Evolutionary conservation across 345 rosid genomes (phyloP).

Genomic region (Firmiana major): DNA sequence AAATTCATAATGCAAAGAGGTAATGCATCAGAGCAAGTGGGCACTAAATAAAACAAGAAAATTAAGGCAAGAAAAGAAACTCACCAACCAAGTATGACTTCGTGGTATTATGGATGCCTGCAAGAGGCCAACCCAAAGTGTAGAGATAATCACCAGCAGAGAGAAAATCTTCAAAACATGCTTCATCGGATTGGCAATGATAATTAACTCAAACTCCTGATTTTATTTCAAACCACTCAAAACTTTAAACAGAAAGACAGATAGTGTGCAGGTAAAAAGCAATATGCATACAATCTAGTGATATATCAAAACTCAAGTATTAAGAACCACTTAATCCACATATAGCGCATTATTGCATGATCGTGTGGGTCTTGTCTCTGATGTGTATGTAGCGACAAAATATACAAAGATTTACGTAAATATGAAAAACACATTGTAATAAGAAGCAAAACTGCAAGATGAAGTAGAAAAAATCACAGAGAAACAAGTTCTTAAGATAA

Average conservation of each 20-base stretch:
- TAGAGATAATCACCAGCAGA: constrained; percentile 33
- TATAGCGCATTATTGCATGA: not conserved
- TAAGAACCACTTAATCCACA: not conserved
- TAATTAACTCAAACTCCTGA: constrained; percentile 7
- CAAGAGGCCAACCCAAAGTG: constrained; percentile 48
- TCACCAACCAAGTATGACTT: constrained; percentile 50
- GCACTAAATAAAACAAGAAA: not conserved
- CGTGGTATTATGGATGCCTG: constrained; percentile 42
- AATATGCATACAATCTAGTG: not conserved
- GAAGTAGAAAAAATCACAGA: not conserved
- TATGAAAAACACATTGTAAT: not conserved
- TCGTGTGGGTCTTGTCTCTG: not conserved
- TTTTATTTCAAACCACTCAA: constrained; percentile 3
- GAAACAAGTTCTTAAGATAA: not conserved
- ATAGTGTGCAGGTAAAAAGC: not conserved
- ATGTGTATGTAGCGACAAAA: not conserved
- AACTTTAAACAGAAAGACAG: not conserved
- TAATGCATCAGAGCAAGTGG: not conserved
- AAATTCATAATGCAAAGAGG: not conserved
- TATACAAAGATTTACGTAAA: not conserved
- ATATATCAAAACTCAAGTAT: not conserved
- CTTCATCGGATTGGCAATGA: constrained; percentile 35
- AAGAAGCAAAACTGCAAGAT: not conserved
- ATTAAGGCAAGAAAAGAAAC: constrained; percentile 1
- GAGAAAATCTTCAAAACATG: constrained; percentile 42